Evolutionary conservation across 345 rosid genomes (phyloP).

Genomic region (Salix koriyanagi): DNA sequence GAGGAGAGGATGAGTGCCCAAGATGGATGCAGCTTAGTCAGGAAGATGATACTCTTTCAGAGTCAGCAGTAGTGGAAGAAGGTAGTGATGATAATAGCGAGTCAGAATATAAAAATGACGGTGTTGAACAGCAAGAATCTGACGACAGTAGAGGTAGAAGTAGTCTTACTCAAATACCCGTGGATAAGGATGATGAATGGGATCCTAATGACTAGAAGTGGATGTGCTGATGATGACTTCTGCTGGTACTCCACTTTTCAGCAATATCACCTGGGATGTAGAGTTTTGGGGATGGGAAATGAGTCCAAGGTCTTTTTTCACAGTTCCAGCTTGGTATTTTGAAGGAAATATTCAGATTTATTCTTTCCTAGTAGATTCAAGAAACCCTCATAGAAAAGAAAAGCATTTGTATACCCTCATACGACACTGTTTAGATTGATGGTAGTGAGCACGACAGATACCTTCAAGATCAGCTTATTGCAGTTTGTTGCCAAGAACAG

Average conservation of each 20-base stretch:
- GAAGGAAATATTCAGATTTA: constrained; percentile 36
- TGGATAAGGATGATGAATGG: constrained; percentile 88
- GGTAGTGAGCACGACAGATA: constrained; percentile 2
- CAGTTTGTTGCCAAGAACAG: background rate
- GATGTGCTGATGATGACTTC: constrained; percentile 11
- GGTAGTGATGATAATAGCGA: constrained; percentile 44
- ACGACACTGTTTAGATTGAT: constrained; percentile 14
- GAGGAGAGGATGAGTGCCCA: constrained; percentile 88
- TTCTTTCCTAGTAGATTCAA: constrained; percentile 41
- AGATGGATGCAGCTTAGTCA: constrained; percentile 64
- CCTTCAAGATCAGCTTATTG: constrained; percentile 4
- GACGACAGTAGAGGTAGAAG: constrained; percentile 41
- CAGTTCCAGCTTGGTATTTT: constrained; percentile 21
- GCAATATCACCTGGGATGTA: constrained; percentile 29
- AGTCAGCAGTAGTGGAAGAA: constrained; percentile 37
- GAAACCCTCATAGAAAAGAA: constrained; percentile 29
- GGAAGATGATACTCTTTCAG: constrained; percentile 13
- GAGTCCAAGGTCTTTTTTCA: constrained; percentile 25
- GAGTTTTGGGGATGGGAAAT: constrained; percentile 18
- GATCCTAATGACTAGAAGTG: constrained; percentile 79
- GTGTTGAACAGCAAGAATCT: constrained; percentile 50
- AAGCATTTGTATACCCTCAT: constrained; percentile 25
- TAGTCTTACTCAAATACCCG: constrained; percentile 35
- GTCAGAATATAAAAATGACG: constrained; percentile 55
- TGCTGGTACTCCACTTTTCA: constrained; percentile 21